Evolutionary conservation across 345 rosid genomes (phyloP).

Genomic region (Populus pruinosa): DNA sequence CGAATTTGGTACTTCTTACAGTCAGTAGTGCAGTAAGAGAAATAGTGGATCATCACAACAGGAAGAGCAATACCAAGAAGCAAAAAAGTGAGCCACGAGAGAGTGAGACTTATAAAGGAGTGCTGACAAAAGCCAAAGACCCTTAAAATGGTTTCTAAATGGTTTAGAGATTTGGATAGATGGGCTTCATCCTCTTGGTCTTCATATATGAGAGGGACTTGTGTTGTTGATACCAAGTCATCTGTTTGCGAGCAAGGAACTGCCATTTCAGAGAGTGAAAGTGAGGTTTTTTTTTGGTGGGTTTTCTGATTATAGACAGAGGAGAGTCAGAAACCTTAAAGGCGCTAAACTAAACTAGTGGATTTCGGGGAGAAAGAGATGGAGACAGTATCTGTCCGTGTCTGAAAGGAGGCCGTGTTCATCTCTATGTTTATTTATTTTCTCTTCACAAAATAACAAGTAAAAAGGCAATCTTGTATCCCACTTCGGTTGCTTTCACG

Average conservation of each 20-base stretch:
- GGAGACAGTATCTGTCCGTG: background rate
- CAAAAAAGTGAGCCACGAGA: conserved; percentile 36
- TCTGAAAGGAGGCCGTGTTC: background rate
- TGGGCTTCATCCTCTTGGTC: conserved; percentile 12
- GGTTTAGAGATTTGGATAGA: conserved; percentile 24
- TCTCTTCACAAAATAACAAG: too few relatives aligned
- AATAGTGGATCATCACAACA: background rate
- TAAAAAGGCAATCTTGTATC: background rate
- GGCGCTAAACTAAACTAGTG: background rate
- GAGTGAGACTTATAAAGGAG: conserved; percentile 18
- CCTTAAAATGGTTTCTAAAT: conserved; percentile 28
- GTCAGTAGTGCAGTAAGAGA: conserved; percentile 12
- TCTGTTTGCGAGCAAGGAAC: background rate
- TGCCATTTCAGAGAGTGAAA: background rate
- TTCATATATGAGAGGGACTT: background rate
- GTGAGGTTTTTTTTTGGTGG: background rate
- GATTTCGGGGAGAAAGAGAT: background rate
- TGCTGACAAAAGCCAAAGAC: conserved; percentile 36
- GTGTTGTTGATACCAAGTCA: background rate
- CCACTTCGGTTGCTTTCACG: background rate
- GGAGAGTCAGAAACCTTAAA: background rate
- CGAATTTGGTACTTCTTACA: conserved; percentile 17
- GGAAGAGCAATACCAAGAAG: conserved; percentile 40
- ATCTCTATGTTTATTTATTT: too few relatives aligned
- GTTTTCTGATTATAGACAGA: background rate